Evolutionary conservation across 2,329 filamentous ascomycete genomes (phyloP), one percentile per base, ranked within the genome.

Genomic region (Ambrosiella beaveri): DNA sequence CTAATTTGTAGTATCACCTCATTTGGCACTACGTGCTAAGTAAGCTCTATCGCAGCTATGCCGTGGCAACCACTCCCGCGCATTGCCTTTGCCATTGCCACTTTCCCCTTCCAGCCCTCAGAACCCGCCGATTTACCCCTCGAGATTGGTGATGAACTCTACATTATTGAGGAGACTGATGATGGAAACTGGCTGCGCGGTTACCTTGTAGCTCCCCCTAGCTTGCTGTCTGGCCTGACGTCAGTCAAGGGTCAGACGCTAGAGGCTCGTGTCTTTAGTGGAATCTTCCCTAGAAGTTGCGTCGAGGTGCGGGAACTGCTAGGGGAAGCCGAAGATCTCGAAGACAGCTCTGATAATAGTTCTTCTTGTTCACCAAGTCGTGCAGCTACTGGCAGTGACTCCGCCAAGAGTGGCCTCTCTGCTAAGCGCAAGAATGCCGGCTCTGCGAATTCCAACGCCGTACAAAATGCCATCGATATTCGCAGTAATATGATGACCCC

Each of bases 41-140:
- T 27, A 27, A 27, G 47, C 47, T 51, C 13, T 35, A 37, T 17
- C 52, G 17, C 56, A 65, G 66, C 73, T 72, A 95, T 95, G 90
- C 88, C 90, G 79, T 98, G 93, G 93, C 84, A 87, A 79, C 91
- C 93, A 67, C 80, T 98, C 71, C 88, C 90, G 71, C 87, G 88
- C 67, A 96, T 98, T 75, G 93, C 90, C 68, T 98, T 97, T 76
- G 94, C 91, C 65, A 87, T 98, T 71, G 93, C 91, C 75, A 90
- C 85, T 64, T 95, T 90, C 70, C 93, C 93, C 41, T 98, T 98
- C 73, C 79, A 86, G 65, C 87, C 93, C 61, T 84, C 86, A 61
- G 84, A 84, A 63, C 82, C 89, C 57, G 87, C 89, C 69, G 93
- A 98, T 71, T 82, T 98, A 17, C 93, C 94, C 8, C 84, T 98